Conservation (phyloP, 495 filamentous ascomycete genomes). For the Aspergillus ellipticus region DNA sequence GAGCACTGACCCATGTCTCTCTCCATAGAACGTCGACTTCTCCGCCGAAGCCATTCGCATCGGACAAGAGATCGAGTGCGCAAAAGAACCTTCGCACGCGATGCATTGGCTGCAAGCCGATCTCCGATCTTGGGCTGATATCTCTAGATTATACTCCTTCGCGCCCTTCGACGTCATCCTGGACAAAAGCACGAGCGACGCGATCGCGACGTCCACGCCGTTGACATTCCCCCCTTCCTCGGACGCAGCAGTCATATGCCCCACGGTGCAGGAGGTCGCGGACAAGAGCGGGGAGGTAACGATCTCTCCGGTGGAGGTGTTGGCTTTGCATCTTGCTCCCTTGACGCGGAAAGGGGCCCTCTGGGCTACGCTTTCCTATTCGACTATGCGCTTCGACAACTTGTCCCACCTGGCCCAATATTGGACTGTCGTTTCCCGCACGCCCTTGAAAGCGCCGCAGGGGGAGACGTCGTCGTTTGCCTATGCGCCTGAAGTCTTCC, state of each 20-base stretch:
- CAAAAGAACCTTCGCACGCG: conserved; percentile 15
- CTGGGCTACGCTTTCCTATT: conserved; percentile 40
- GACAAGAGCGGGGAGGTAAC: conserved; percentile 4
- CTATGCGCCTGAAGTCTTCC: conserved; percentile 35
- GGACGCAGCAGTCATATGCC: conserved; percentile 18
- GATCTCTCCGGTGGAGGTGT: conserved; percentile 34
- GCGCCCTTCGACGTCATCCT: conserved; percentile 39
- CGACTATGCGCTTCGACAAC: conserved; percentile 33
- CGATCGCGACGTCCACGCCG: conserved; percentile 33
- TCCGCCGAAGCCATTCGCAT: conserved; percentile 41
- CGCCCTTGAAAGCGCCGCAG: conserved; percentile 34
- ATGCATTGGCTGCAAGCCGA: conserved; percentile 40
- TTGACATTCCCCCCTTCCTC: conserved; percentile 12
- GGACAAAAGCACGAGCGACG: conserved; percentile 45
- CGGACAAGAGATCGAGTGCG: conserved; percentile 25
- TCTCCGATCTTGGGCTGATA: conserved; percentile 33
- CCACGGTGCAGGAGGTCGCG: conserved; percentile 20
- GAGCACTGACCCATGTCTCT: background rate
- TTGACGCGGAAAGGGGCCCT: conserved; percentile 28
- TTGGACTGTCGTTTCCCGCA: conserved; percentile 35
- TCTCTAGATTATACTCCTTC: conserved; percentile 21
- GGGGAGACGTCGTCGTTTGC: conserved; percentile 30
- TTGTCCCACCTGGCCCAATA: conserved; percentile 19
- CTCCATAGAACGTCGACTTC: conserved; percentile 39
- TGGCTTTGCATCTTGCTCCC: conserved; percentile 35